Conservation (phyloP, 345 rosid genomes). For the Eutrema yunnanense region DNA sequence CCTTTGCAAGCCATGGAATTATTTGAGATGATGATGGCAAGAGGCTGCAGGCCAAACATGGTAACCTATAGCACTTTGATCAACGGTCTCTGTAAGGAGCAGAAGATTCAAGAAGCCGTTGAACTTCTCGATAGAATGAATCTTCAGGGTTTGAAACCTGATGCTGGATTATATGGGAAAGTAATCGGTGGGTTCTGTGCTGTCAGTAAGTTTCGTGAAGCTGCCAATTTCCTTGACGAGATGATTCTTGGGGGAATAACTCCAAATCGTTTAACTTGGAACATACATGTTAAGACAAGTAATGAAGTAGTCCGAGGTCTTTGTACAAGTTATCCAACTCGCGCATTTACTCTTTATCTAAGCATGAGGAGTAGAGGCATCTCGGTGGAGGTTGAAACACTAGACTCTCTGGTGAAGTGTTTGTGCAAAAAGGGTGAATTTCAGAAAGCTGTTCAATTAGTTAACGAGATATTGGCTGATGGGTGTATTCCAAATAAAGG, state of each 20-base stretch:
- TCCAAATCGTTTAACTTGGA: slow-evolving; percentile 72
- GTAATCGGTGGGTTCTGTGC: slow-evolving; percentile 56
- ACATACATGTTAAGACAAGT: slow-evolving; percentile 57
- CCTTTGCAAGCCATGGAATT: slow-evolving; percentile 59
- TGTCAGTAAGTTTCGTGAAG: slow-evolving; percentile 54
- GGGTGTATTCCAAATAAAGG: slow-evolving; percentile 56
- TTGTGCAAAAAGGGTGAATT: slow-evolving; percentile 54
- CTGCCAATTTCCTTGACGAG: slow-evolving; percentile 85
- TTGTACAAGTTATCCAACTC: slow-evolving; percentile 36
- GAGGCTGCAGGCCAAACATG: slow-evolving; percentile 50
- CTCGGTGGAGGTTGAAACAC: slow-evolving; percentile 42
- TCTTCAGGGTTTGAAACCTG: slow-evolving; percentile 85
- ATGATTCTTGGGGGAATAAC: slow-evolving; percentile 57
- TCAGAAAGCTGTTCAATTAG: slow-evolving; percentile 50
- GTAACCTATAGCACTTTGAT: slow-evolving; percentile 64
- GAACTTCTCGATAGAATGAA: slow-evolving; percentile 82
- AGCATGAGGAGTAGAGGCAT: slow-evolving; percentile 69
- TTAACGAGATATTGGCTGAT: slow-evolving; percentile 65
- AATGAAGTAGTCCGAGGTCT: slow-evolving; percentile 63
- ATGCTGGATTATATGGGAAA: slow-evolving; percentile 76
- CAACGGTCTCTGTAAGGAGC: slow-evolving; percentile 71
- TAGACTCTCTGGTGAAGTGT: slow-evolving; percentile 41
- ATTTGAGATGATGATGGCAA: slow-evolving; percentile 59
- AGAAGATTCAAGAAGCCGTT: slow-evolving; percentile 59
- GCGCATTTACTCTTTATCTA: slow-evolving; percentile 54